phyloP scores from a whole-genome alignment of 306 rosid species.

The Begonia peltatifolia region DNA sequence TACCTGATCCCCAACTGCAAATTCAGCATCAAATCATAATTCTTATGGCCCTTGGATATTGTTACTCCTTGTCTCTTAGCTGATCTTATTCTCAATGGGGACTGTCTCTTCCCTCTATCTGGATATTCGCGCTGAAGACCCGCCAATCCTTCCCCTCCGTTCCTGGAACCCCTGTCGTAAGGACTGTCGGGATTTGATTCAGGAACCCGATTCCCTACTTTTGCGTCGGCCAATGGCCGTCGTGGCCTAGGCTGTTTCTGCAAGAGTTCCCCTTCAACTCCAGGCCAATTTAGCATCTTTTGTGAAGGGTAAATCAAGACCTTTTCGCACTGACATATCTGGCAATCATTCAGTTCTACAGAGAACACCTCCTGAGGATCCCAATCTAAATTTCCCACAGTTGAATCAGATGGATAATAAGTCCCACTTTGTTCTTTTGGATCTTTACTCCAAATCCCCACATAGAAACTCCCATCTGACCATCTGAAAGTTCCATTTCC shows the following conservation, averaged over 20 bases:
- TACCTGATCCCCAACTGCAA: conserved; percentile 97
- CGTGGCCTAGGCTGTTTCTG: conserved; percentile 13
- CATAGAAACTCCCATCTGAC: conserved; percentile 56
- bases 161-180: conserved; percentile 20
- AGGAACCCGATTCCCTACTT: conserved; percentile 28
- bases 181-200: conserved; percentile 17
- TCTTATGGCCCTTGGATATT: conserved; percentile 82
- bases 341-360: conserved; percentile 34
- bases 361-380: conserved; percentile 46
- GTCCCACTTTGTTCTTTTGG: conserved; percentile 45
- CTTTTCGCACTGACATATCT: conserved; percentile 34
- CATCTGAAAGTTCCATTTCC: conserved; percentile 73
- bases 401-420: conserved; percentile 35
- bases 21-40: conserved; percentile 92
- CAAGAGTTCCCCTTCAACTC: conserved; percentile 15
- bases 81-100: conserved; percentile 18
- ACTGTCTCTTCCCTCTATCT: conserved; percentile 12
- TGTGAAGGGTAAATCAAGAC: conserved; percentile 59
- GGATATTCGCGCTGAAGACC: conserved; percentile 8
- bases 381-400: conserved; percentile 23
- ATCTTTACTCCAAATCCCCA: conserved; percentile 69
- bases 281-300: conserved; percentile 33
- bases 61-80: conserved; percentile 64
- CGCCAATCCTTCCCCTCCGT: conserved; percentile 19
- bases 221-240: conserved; percentile 32